Conservation (phyloP, 2,329 filamentous ascomycete species). For the Zymoseptoria pseudotritici region DNA sequence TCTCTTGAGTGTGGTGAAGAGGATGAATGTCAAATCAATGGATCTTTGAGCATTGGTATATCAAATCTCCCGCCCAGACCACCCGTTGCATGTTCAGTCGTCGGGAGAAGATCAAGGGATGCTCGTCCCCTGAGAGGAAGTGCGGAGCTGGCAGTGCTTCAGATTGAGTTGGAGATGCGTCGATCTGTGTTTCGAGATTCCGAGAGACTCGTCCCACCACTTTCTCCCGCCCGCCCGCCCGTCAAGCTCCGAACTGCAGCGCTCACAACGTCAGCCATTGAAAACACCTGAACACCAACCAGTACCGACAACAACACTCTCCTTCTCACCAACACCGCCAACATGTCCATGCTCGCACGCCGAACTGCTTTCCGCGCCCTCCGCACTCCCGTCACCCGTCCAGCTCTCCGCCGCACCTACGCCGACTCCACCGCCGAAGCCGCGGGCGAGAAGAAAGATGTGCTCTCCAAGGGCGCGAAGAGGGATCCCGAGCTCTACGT, state of each 20-base stretch:
- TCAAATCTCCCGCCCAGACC: not conserved
- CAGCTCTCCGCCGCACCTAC: constrained; percentile 29
- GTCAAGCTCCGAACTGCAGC: not conserved
- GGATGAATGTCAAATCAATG: not conserved
- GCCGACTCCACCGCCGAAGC: constrained; percentile 35
- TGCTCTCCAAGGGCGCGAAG: constrained; percentile 57
- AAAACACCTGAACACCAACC: not conserved
- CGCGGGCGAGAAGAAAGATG: constrained; percentile 39
- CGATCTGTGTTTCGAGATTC: not conserved
- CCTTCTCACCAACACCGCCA: constrained; percentile 13
- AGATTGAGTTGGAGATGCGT: not conserved
- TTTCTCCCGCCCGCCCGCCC: not conserved
- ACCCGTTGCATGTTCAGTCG: not conserved
- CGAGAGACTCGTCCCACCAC: not conserved
- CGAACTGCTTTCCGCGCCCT: constrained; percentile 41
- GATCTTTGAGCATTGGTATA: not conserved
- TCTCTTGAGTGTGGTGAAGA: not conserved
- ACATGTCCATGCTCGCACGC: constrained; percentile 41
- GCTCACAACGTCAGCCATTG: constrained; percentile 1
- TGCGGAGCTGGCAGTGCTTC: not conserved
- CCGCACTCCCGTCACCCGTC: constrained; percentile 28
- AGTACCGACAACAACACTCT: not conserved
- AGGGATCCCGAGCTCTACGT: constrained; percentile 70
- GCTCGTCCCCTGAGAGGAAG: too few relatives aligned
- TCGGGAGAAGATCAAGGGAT: too few relatives aligned